phyloP scores from a whole-genome alignment of 768 basidiomycete species.

The Mycena epipterygia region DNA sequence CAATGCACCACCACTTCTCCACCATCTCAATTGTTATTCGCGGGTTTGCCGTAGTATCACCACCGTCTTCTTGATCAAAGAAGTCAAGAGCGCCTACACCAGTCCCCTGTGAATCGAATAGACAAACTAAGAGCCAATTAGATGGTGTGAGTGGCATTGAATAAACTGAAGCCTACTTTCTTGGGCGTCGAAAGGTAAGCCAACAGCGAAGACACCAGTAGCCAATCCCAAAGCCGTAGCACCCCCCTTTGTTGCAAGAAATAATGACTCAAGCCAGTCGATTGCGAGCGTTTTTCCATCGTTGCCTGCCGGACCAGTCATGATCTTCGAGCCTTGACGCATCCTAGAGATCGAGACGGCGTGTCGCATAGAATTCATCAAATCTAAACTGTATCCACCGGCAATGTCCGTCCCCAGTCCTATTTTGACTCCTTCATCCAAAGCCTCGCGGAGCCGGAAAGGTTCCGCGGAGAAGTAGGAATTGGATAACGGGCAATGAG shows the following conservation, averaged over 20 bases:
- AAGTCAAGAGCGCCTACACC: conserved; percentile 82
- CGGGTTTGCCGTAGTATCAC: conserved; percentile 25
- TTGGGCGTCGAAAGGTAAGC: conserved; percentile 82
- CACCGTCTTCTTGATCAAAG: conserved; percentile 59
- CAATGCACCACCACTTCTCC: conserved; percentile 94
- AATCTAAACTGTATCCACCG: conserved; percentile 85
- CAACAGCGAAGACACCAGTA: conserved; percentile 63
- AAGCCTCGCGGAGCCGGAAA: conserved; percentile 79
- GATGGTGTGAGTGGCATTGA: conserved; percentile 12
- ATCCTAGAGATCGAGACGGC: conserved; percentile 81
- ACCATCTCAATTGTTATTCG: conserved; percentile 64
- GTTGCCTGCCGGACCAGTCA: conserved; percentile 29
- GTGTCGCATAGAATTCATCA: conserved; percentile 86
- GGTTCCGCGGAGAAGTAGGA: conserved; percentile 85
- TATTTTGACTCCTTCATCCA: conserved; percentile 72
- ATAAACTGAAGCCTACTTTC: conserved; percentile 63
- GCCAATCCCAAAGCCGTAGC: conserved; percentile 76
- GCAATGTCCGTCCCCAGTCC: conserved; percentile 91
- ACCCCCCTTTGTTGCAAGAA: conserved; percentile 87
- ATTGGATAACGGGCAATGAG: conserved; percentile 93
- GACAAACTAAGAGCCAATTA: conserved; percentile 51
- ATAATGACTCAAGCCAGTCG: conserved; percentile 87
- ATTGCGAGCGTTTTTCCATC: conserved; percentile 59
- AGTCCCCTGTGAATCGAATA: conserved; percentile 56
- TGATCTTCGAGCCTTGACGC: conserved; percentile 65